phyloP scores from a whole-genome alignment of 2,329 filamentous ascomycete species.

The Fusarium subglutinans region DNA sequence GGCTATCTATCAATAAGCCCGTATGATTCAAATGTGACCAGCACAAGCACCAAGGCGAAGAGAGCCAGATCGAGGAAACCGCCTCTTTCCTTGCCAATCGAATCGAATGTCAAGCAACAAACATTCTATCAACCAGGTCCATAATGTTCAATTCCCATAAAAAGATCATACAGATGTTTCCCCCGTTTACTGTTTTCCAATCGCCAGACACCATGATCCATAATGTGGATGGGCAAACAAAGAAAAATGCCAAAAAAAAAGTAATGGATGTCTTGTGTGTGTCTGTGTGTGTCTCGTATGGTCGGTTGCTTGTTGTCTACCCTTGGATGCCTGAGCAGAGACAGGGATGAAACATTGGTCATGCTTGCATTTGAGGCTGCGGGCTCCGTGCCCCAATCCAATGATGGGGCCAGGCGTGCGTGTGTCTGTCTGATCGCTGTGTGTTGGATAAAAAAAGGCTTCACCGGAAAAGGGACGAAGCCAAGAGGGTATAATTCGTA shows the following conservation, averaged over 20 bases:
- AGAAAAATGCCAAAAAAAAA: conserved; percentile 6
- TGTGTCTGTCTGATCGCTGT: background rate
- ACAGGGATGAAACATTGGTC: conserved; percentile 19
- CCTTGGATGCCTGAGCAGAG: background rate
- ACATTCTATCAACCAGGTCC: conserved; percentile 10
- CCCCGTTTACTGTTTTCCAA: conserved; percentile 23
- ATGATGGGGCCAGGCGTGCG: conserved; percentile 14
- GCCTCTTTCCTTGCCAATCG: conserved; percentile 11
- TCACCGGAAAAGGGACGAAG: conserved; percentile 10
- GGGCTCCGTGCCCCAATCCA: conserved; percentile 22
- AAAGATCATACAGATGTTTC: conserved; percentile 23
- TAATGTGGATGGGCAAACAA: conserved; percentile 18
- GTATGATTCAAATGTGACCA: conserved; percentile 33
- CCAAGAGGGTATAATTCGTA: conserved; percentile 38
- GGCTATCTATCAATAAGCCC: conserved; percentile 29
- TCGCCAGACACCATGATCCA: conserved; percentile 39
- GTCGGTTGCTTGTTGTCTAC: background rate
- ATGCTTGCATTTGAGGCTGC: conserved; percentile 35
- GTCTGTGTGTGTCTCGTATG: conserved; percentile 4
- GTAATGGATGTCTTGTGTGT: background rate
- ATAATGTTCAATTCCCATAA: conserved; percentile 3
- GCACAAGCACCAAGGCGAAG: conserved; percentile 26
- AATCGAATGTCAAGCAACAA: conserved; percentile 11
- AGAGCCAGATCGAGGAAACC: background rate
- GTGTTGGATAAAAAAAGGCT: conserved; percentile 6